Conservation (phyloP, 805 yeast species). For the Hanseniaspora mollemarum region DNA sequence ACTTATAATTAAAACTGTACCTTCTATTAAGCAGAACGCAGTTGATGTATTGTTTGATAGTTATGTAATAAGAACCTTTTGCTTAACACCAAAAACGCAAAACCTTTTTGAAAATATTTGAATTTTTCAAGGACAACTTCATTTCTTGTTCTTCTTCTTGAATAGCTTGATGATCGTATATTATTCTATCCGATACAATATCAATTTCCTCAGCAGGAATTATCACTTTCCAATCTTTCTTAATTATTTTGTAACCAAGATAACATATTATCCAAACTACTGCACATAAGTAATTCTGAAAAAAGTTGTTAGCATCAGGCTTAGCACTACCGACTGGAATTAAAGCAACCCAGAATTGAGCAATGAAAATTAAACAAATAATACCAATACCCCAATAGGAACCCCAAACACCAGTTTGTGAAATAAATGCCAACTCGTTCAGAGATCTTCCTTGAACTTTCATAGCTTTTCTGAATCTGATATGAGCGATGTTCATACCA, state of each 20-base stretch:
- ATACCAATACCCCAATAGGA: slow-evolving; percentile 42
- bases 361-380: slow-evolving; percentile 41
- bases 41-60: too few relatives aligned
- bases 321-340: slow-evolving; percentile 44
- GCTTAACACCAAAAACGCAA: slow-evolving; percentile 29
- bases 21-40: too few relatives aligned
- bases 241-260: slow-evolving; percentile 41
- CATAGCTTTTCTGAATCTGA: slow-evolving; percentile 50
- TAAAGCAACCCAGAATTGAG: slow-evolving; percentile 62
- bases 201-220: slow-evolving; percentile 33
- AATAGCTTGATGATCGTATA: slow-evolving; percentile 28
- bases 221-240: slow-evolving; percentile 29
- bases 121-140: slow-evolving; percentile 24
- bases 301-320: slow-evolving; percentile 35
- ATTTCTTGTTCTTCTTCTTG: slow-evolving; percentile 30
- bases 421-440: slow-evolving; percentile 42
- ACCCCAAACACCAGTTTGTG: slow-evolving; percentile 44
- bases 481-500: slow-evolving; percentile 44
- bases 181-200: slow-evolving; percentile 35
- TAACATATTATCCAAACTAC: slow-evolving; percentile 36
- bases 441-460: slow-evolving; percentile 41
- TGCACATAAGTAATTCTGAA: slow-evolving; percentile 42
- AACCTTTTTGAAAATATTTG: slow-evolving; percentile 25
- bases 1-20: neutral
- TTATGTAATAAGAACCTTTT: neutral